Conservation (phyloP, 2,329 filamentous ascomycete species). For the Beauveria bassiana region DNA sequence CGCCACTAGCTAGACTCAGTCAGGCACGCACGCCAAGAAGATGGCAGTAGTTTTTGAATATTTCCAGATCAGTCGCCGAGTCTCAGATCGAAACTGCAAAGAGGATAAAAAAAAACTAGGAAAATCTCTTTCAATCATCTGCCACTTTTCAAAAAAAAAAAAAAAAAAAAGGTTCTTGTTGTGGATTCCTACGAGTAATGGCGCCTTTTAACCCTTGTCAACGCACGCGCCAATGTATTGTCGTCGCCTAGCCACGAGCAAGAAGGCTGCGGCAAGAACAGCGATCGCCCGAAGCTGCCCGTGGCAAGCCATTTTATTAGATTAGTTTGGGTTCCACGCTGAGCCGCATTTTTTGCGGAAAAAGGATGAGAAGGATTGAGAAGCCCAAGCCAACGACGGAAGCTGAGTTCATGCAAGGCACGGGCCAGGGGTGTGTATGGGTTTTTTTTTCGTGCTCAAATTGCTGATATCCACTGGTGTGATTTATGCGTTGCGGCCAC, state of each 20-base stretch:
- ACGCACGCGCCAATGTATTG: not conserved
- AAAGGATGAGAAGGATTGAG: not conserved
- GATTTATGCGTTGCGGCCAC: not conserved
- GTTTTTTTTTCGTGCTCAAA: not conserved
- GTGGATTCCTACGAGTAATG: constrained; percentile 6
- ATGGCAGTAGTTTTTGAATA: not conserved
- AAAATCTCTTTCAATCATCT: constrained; percentile 3
- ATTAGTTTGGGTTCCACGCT: constrained; percentile 1
- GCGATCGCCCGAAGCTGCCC: constrained; percentile 11
- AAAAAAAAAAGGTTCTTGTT: not conserved
- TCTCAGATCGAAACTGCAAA: not conserved
- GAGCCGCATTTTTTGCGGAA: constrained; percentile 2
- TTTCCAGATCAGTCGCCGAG: not conserved
- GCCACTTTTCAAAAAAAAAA: not conserved
- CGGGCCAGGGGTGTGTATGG: not conserved
- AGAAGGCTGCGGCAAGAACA: not conserved
- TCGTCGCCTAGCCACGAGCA: not conserved
- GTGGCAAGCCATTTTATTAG: constrained; percentile 4
- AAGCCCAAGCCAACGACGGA: not conserved
- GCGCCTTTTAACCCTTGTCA: not conserved
- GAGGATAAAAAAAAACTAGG: not conserved
- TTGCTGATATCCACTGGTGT: not conserved
- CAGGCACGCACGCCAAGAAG: not conserved
- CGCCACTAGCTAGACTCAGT: not conserved
- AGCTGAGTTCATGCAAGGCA: constrained; percentile 5